Percentiles rank a stretch among this genome's conserved stretches.
phyloP scores from a whole-genome alignment of 208 protist species.

The Leishmania tropica region DNA sequence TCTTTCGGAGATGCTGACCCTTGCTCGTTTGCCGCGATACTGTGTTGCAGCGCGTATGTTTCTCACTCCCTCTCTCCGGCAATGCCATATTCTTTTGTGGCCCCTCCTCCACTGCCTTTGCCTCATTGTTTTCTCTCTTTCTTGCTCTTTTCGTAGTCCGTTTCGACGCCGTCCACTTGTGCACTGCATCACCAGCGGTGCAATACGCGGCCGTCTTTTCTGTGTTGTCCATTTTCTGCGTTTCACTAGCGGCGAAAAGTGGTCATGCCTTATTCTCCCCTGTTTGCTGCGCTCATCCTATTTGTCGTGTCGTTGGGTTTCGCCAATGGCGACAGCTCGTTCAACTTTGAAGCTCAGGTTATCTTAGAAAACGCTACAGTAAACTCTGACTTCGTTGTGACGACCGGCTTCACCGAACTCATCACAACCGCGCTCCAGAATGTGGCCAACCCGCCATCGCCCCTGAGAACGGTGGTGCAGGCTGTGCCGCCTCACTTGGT shows the following conservation, averaged over 20 bases:
- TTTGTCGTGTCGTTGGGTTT: not conserved
- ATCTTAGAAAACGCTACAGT: constrained; percentile 36
- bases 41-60: not conserved
- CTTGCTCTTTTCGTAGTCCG: not conserved
- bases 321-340: constrained; percentile 22
- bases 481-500: constrained; percentile 35
- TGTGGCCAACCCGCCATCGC: constrained; percentile 11
- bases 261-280: not conserved
- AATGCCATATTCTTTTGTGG: not conserved
- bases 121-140: not conserved
- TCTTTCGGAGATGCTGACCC: not conserved
- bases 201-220: not conserved
- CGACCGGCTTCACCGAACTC: constrained; percentile 19
- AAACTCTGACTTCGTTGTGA: constrained; percentile 29
- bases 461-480: constrained; percentile 24
- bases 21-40: not conserved
- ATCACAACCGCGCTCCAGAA: constrained; percentile 34
- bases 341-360: constrained; percentile 44
- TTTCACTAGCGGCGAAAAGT: not conserved
- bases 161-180: not conserved
- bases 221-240: not conserved
- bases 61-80: not conserved
- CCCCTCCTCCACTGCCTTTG: not conserved
- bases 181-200: not conserved
- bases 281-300: constrained; percentile 3